Conservation (phyloP, 179 eudicot genomes). For the Beta corolliflora region DNA sequence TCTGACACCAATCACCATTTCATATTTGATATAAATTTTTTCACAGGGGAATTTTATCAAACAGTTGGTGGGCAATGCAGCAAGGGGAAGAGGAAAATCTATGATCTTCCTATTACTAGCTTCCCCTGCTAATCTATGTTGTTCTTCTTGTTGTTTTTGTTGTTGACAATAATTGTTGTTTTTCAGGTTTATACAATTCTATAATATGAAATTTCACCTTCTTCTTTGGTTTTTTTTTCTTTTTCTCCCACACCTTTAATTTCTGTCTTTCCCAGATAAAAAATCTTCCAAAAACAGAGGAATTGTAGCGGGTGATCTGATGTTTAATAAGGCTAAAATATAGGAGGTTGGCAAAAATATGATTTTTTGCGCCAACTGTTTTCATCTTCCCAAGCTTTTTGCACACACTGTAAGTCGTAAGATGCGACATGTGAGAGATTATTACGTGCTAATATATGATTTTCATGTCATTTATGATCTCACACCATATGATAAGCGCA, state of each 20-base stretch:
- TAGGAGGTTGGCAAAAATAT: constrained; percentile 25
- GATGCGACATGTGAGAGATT: no score
- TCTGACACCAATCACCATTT: constrained; percentile 29
- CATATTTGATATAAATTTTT: no score
- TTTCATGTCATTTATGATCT: no score
- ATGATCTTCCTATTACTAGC: constrained; percentile 9
- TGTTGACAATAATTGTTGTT: not conserved
- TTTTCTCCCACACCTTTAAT: constrained; percentile 17
- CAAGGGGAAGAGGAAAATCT: constrained; percentile 21
- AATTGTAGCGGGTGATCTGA: constrained; percentile 26
- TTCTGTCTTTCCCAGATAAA: constrained; percentile 17
- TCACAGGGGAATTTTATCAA: constrained; percentile 6
- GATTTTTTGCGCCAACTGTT: no score
- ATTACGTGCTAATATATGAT: no score
- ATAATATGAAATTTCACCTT: not conserved
- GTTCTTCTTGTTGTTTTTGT: not conserved
- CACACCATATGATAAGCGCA: no score
- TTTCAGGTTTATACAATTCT: not conserved
- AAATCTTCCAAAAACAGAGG: constrained; percentile 31
- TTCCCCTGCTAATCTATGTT: constrained; percentile 33
- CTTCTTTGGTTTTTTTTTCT: not conserved
- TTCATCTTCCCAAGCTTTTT: no score
- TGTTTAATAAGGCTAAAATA: constrained; percentile 19
- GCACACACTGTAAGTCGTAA: no score
- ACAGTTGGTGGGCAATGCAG: constrained; percentile 15